These are phyloP conservation scores for Lasiosphaeris hirsuta DNA, from an alignment of 495 filamentous ascomycete species.

Conservation along the genomic window DNA sequence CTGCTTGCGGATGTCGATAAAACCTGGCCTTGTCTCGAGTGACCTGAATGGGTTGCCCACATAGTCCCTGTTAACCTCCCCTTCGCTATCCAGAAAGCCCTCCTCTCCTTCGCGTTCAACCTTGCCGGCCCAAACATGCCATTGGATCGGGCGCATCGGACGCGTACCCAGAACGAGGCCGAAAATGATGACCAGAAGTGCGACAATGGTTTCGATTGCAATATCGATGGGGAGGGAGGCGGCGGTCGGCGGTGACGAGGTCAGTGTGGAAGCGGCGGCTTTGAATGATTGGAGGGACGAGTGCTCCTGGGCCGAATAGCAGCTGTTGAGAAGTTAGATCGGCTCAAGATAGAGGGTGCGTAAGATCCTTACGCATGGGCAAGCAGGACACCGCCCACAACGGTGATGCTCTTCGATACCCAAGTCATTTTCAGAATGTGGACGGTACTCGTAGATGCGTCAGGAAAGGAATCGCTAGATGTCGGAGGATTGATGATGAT, in stretches of 20 bases:
- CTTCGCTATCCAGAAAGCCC: constrained; percentile 68
- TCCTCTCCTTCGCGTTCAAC: constrained; percentile 71
- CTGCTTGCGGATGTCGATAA: constrained; percentile 61
- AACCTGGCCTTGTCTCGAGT: constrained; percentile 45
- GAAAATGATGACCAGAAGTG: constrained; percentile 62
- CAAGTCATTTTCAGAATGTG: constrained; percentile 54
- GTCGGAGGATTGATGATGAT: constrained; percentile 7
- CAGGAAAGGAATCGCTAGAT: neutral
- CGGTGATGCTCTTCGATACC: constrained; percentile 59
- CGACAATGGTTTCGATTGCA: constrained; percentile 68
- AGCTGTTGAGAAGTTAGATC: constrained; percentile 43
- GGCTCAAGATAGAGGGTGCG: neutral
- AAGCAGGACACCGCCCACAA: constrained; percentile 63
- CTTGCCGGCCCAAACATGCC: constrained; percentile 79
- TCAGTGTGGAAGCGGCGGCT: constrained; percentile 48
- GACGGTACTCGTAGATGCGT: neutral
- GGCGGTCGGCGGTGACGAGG: constrained; percentile 29
- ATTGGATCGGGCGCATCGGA: constrained; percentile 71
- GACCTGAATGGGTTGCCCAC: constrained; percentile 50
- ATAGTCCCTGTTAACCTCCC: constrained; percentile 50
- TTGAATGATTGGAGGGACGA: constrained; percentile 62
- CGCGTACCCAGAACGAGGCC: constrained; percentile 69
- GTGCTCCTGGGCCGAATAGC: constrained; percentile 85
- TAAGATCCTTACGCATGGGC: constrained; percentile 62
- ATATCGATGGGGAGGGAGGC: constrained; percentile 70